Percentiles rank a stretch among this genome's conserved stretches.
These are phyloP conservation scores for Colletotrichum eremochloae DNA, from an alignment of 2,329 filamentous ascomycete genomes.

Conservation along the genomic window DNA sequence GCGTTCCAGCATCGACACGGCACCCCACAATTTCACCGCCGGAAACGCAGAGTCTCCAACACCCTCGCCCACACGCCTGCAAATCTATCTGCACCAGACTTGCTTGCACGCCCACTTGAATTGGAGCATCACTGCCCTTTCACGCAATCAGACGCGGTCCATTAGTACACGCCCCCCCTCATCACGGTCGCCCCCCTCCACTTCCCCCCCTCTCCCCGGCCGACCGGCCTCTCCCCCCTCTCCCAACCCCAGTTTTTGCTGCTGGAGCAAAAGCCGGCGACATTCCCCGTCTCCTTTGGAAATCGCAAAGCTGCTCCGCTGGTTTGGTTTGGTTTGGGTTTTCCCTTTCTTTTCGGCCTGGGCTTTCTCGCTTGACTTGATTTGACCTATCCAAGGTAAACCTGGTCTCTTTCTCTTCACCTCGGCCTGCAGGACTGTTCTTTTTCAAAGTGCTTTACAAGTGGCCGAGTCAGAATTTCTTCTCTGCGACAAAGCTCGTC, in stretches of 20 bases:
- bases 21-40: slow-evolving; percentile 39
- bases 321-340: slow-evolving; percentile 27
- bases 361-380: slow-evolving; percentile 1
- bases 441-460: slow-evolving; percentile 14
- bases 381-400: neutral
- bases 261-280: slow-evolving; percentile 32
- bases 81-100: slow-evolving; percentile 1
- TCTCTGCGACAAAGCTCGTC: slow-evolving; percentile 35
- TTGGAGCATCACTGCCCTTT: slow-evolving; percentile 1
- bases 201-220: slow-evolving; percentile 33
- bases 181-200: neutral
- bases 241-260: slow-evolving; percentile 41
- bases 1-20: slow-evolving; percentile 26
- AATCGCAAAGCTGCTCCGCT: slow-evolving; percentile 40
- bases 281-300: slow-evolving; percentile 38
- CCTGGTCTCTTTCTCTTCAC: slow-evolving; percentile 24
- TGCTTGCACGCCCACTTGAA: slow-evolving; percentile 9
- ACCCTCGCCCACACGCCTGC: slow-evolving; percentile 12
- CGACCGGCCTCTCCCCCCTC: slow-evolving; percentile 11
- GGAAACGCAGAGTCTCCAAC: slow-evolving; percentile 30
- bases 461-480: slow-evolving; percentile 28
- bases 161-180: slow-evolving; percentile 31
- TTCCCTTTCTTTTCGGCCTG: slow-evolving; percentile 14
- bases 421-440: slow-evolving; percentile 9
- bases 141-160: slow-evolving; percentile 32